Conservation (phyloP, 2,329 filamentous ascomycete species). For the Colletotrichum gloeosporioides region DNA sequence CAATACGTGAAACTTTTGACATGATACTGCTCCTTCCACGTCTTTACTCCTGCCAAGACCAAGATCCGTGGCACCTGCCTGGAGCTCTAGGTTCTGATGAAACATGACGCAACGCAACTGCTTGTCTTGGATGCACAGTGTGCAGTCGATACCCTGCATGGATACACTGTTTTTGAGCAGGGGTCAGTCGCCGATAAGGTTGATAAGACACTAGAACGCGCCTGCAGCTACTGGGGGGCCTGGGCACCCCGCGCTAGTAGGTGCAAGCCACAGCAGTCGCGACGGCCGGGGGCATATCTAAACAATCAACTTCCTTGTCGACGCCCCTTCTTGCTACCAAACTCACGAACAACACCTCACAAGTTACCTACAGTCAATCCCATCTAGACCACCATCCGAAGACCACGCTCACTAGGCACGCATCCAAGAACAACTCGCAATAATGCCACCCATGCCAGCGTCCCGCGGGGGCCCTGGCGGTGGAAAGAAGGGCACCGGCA, state of each 20-base stretch:
- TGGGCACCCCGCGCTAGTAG: background rate
- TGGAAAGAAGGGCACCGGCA: slow-evolving; percentile 19
- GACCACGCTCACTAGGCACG: background rate
- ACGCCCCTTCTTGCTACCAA: background rate
- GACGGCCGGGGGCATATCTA: background rate
- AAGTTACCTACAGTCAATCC: background rate
- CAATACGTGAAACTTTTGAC: too few relatives aligned
- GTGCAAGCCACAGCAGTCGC: background rate
- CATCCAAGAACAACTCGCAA: slow-evolving; percentile 26
- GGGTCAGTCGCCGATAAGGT: background rate
- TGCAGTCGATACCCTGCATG: background rate
- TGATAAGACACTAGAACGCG: background rate
- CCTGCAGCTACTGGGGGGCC: background rate
- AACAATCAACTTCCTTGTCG: background rate
- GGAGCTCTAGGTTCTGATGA: background rate
- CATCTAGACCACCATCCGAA: background rate
- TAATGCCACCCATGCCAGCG: slow-evolving; percentile 22
- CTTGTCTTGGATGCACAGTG: background rate
- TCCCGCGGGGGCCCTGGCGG: slow-evolving; percentile 34
- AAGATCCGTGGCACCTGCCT: background rate
- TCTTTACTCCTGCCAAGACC: background rate
- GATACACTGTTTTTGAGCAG: background rate
- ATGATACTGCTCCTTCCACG: too few relatives aligned
- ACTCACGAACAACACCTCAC: background rate
- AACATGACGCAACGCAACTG: background rate